Percentiles rank a stretch among this genome's conserved stretches.
Evolutionary conservation across 2,329 filamentous ascomycete species (phyloP).

Genomic region (Xylaria polymorpha): DNA sequence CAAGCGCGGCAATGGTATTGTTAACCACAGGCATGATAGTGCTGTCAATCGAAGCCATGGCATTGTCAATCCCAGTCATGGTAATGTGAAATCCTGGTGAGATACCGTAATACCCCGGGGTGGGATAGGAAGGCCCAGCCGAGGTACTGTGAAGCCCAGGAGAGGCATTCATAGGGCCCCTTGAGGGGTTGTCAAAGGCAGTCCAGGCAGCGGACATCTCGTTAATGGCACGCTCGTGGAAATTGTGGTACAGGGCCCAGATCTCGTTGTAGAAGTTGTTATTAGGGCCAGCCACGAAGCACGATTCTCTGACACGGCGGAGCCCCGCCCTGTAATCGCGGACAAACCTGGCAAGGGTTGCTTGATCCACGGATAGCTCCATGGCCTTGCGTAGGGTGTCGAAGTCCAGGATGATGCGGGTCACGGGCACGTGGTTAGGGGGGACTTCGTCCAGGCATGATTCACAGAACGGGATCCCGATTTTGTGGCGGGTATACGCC

Average conservation of each 20-base stretch:
- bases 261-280: constrained; percentile 33
- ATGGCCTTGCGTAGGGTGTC: constrained; percentile 4
- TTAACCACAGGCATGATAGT: neutral
- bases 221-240: neutral
- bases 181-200: neutral
- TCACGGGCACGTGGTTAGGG: constrained; percentile 20
- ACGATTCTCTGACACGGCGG: constrained; percentile 11
- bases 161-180: neutral
- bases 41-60: neutral
- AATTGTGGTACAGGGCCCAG: constrained; percentile 6
- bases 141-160: too few relatives aligned
- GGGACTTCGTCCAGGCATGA: constrained; percentile 27
- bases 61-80: neutral
- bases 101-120: neutral
- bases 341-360: neutral
- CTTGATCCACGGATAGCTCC: neutral
- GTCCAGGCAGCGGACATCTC: constrained; percentile 1
- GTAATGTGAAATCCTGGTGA: neutral
- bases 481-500: constrained; percentile 4
- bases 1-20: neutral
- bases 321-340: constrained; percentile 9
- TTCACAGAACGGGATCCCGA: constrained; percentile 16
- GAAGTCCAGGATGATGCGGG: constrained; percentile 14
- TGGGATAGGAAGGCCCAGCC: neutral
- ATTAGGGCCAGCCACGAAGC: constrained; percentile 4